phyloP scores from a whole-genome alignment of 495 filamentous ascomycete species.

The Penicillium verhagenii region DNA sequence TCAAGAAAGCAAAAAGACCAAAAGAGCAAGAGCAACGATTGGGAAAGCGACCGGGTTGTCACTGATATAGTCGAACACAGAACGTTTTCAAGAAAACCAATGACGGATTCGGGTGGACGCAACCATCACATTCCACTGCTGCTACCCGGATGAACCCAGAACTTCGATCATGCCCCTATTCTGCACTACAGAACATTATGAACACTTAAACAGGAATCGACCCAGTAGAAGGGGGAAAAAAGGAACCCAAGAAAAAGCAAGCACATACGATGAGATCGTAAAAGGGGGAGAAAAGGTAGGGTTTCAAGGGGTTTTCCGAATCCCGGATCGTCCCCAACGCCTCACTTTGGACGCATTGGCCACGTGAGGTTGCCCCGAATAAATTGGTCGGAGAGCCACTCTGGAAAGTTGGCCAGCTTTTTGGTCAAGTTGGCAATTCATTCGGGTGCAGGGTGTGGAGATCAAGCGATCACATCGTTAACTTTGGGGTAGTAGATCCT shows the following conservation, averaged over 20 bases:
- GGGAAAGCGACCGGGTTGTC: slow-evolving; percentile 27
- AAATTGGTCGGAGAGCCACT: slow-evolving; percentile 19
- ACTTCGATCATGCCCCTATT: slow-evolving; percentile 5
- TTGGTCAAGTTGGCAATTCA: not conserved
- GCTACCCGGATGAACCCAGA: slow-evolving; percentile 19
- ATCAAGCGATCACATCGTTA: not conserved
- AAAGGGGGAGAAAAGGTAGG: not conserved
- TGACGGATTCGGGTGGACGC: slow-evolving; percentile 28
- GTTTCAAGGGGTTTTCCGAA: slow-evolving; percentile 2
- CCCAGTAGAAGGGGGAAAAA: not conserved
- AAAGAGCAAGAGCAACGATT: slow-evolving; percentile 15
- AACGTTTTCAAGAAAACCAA: slow-evolving; percentile 24
- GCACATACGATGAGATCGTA: no score
- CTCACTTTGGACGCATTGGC: slow-evolving; percentile 27
- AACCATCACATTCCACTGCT: slow-evolving; percentile 30
- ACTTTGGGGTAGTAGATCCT: no score
- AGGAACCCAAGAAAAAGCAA: not conserved
- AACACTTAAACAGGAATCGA: no score
- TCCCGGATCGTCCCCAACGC: slow-evolving; percentile 6
- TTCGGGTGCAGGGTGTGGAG: not conserved
- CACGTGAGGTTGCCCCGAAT: slow-evolving; percentile 18
- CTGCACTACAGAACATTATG: no score
- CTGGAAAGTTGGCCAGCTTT: slow-evolving; percentile 5
- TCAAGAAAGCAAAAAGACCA: slow-evolving; percentile 13
- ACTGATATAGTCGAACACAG: slow-evolving; percentile 24